Percentiles rank a stretch among this genome's conserved stretches.
Evolutionary conservation across 2,329 filamentous ascomycete genomes (phyloP).

Genomic region (Xylaria hypoxylon): DNA sequence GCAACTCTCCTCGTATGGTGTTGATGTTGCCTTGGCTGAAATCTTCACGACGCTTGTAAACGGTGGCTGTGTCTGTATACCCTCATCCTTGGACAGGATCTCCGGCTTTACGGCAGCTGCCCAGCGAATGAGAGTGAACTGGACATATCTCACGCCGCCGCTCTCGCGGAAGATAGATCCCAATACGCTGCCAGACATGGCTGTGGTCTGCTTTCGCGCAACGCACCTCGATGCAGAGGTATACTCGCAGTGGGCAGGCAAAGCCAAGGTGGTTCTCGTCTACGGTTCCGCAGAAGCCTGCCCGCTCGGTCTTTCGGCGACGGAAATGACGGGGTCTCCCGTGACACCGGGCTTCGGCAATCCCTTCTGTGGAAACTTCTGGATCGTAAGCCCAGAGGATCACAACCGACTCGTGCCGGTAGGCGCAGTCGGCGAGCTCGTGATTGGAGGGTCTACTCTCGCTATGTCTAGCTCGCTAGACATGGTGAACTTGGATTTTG

Average conservation of each 20-base stretch:
- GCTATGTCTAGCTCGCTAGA: conserved; percentile 57
- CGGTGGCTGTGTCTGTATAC: conserved; percentile 65
- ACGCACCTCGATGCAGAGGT: conserved; percentile 63
- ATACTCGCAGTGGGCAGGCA: conserved; percentile 59
- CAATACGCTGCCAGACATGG: conserved; percentile 45
- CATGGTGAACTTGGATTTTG: conserved; percentile 48
- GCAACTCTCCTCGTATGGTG: conserved; percentile 67
- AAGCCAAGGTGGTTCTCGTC: conserved; percentile 60
- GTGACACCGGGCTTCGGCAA: conserved; percentile 59
- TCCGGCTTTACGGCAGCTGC: conserved; percentile 58
- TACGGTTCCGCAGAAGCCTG: conserved; percentile 65
- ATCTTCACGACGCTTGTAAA: conserved; percentile 63
- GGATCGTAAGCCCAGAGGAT: conserved; percentile 66
- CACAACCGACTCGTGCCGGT: conserved; percentile 63
- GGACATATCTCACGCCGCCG: conserved; percentile 63
- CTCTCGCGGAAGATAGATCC: conserved; percentile 56
- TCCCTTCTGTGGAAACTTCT: conserved; percentile 62
- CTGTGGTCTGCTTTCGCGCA: conserved; percentile 56
- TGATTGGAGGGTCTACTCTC: conserved; percentile 68
- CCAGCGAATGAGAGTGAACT: conserved; percentile 56
- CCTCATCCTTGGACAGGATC: conserved; percentile 57
- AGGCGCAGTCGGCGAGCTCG: conserved; percentile 68
- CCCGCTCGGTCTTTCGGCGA: conserved; percentile 63
- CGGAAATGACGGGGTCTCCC: conserved; percentile 55
- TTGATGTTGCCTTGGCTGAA: conserved; percentile 66